Evolutionary conservation across 805 yeast species (phyloP).

Genomic region (Schizosaccharomyces pombe): DNA sequence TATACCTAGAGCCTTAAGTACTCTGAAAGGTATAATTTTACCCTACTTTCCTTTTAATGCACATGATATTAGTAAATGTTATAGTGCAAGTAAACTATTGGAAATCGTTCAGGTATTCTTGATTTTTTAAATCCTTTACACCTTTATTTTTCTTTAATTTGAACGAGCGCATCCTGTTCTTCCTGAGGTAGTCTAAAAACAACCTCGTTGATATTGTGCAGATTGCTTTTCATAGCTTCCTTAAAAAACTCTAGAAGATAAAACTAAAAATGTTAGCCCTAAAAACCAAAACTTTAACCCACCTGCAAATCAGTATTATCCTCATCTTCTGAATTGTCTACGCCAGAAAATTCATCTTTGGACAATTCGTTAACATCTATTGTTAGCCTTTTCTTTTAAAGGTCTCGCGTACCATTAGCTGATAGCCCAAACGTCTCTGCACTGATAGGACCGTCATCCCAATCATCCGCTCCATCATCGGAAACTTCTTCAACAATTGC

Average conservation of each 20-base stretch:
- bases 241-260: background rate
- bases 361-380: background rate
- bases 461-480: conserved; percentile 1
- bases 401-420: background rate
- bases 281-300: background rate
- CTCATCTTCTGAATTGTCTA: background rate
- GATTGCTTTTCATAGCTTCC: background rate
- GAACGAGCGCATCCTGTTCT: background rate
- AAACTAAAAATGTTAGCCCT: background rate
- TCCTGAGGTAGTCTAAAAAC: background rate
- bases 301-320: background rate
- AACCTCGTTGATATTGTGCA: background rate
- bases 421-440: background rate
- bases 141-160: background rate
- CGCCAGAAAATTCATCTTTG: background rate
- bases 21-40: too few species aligned
- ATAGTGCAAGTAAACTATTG: too few species aligned
- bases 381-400: background rate
- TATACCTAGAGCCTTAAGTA: too few species aligned
- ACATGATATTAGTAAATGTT: too few species aligned
- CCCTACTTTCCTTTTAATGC: too few species aligned
- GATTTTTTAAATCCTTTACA: background rate
- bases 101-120: too few species aligned
- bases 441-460: background rate
- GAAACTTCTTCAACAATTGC: background rate